Percentiles rank a stretch among this genome's conserved stretches.
phyloP scores from a whole-genome alignment of 164 flowering plant genomes.

The Aristolochia contorta region DNA sequence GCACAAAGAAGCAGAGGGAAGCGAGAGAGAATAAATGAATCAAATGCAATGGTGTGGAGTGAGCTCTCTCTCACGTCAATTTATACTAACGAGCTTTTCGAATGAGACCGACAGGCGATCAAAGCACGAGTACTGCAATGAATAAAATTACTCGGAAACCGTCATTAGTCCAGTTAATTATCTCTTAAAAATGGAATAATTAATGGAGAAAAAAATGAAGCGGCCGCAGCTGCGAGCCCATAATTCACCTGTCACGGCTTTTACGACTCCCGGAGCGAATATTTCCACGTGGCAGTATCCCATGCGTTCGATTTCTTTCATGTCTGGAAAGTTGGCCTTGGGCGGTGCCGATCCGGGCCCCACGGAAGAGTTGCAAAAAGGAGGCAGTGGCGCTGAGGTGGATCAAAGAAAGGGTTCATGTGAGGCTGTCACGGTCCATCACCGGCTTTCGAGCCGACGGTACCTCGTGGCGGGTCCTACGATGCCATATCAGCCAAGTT shows the following conservation, averaged over 20 bases:
- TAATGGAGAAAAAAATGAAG: not conserved
- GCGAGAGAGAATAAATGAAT: not conserved
- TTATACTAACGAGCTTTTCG: not conserved
- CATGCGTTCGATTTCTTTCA: not conserved
- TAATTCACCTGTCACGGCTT: not conserved
- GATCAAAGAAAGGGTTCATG: not conserved
- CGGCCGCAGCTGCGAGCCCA: not conserved
- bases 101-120: not conserved
- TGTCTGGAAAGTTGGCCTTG: not conserved
- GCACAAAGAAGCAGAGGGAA: not conserved
- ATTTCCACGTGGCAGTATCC: not conserved
- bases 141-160: too few species aligned
- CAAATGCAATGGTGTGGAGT: not conserved
- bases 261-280: conserved; percentile 1
- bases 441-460: not conserved
- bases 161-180: too few species aligned
- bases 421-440: not conserved
- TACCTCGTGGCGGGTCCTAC: not conserved
- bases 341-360: not conserved
- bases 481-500: too few species aligned
- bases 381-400: not conserved
- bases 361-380: not conserved
- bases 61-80: not conserved
- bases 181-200: too few species aligned
- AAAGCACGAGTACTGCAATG: not conserved